These are phyloP conservation scores for Bolboschoenus planiculmis DNA, from an alignment of 176 grass and related monocot species.

Conservation along the genomic window DNA sequence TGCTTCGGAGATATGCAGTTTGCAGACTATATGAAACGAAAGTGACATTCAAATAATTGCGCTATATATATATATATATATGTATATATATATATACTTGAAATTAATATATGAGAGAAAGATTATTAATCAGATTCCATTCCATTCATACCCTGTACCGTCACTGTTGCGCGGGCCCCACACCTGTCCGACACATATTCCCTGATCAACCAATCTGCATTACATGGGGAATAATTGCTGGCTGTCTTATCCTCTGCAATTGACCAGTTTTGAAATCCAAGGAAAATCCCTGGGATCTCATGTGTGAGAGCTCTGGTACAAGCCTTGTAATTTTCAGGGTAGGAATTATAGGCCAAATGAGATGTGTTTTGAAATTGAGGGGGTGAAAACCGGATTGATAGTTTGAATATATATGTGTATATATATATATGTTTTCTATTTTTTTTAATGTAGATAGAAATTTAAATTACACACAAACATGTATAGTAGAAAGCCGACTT, in stretches of 20 bases:
- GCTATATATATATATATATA: too few relatives aligned
- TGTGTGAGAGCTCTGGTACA: too few relatives aligned
- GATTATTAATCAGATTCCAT: neutral
- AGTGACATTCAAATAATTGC: neutral
- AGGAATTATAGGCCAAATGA: too few relatives aligned
- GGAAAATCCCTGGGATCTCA: neutral
- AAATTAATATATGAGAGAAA: neutral
- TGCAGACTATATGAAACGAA: neutral
- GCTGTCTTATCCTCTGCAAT: neutral
- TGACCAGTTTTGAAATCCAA: neutral
- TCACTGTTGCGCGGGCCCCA: neutral
- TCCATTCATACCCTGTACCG: neutral
- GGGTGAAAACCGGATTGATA: too few relatives aligned
- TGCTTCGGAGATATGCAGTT: neutral
- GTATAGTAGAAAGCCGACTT: too few relatives aligned
- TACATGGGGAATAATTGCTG: constrained; percentile 2
- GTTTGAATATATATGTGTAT: too few relatives aligned
- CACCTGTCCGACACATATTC: constrained; percentile 7
- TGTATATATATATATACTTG: neutral
- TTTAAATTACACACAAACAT: too few relatives aligned
- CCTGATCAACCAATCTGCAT: neutral
- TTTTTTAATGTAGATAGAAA: too few relatives aligned
- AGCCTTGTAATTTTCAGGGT: too few relatives aligned
- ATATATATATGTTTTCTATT: too few relatives aligned
- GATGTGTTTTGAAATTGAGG: too few relatives aligned